Evolutionary conservation across 495 filamentous ascomycete genomes (phyloP).

Genomic region (Sphaerosporella brunnea): DNA sequence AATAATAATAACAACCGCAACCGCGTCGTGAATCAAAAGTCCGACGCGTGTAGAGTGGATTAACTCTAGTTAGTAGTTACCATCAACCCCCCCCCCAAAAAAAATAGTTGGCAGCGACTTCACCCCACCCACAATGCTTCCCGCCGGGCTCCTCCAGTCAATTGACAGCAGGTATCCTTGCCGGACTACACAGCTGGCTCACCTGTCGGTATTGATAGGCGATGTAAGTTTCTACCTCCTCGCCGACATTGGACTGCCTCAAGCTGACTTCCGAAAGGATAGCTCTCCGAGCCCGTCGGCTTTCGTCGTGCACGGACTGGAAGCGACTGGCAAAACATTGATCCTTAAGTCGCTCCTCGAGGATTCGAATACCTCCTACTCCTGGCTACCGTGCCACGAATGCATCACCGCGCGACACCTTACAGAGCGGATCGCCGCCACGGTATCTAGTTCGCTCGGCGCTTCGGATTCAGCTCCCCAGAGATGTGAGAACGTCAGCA

Average conservation of each 20-base stretch:
- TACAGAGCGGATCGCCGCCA: constrained; percentile 45
- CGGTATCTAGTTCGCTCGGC: constrained; percentile 35
- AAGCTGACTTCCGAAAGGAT: constrained; percentile 14
- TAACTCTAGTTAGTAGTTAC: too few relatives aligned
- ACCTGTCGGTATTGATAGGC: constrained; percentile 18
- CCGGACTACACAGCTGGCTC: constrained; percentile 16
- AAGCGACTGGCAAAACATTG: constrained; percentile 76
- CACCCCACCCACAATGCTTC: constrained; percentile 11
- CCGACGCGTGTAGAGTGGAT: too few relatives aligned
- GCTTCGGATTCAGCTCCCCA: constrained; percentile 28
- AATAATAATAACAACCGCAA: too few relatives aligned
- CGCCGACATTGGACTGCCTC: not conserved
- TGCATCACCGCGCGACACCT: constrained; percentile 83
- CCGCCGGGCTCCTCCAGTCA: constrained; percentile 13
- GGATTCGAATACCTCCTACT: constrained; percentile 37
- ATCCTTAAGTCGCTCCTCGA: constrained; percentile 48
- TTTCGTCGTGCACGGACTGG: constrained; percentile 67
- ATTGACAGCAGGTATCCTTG: constrained; percentile 16
- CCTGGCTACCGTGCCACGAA: constrained; percentile 61
- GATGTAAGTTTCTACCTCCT: constrained; percentile 13
- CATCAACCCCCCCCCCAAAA: too few relatives aligned
- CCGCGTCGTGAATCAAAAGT: too few relatives aligned
- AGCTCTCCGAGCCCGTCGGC: constrained; percentile 25
- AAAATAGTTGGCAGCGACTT: too few relatives aligned
- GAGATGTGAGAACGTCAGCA: constrained; percentile 60